Evolutionary conservation across 2,329 filamentous ascomycete genomes (phyloP).

Genomic region (Fusarium citri): DNA sequence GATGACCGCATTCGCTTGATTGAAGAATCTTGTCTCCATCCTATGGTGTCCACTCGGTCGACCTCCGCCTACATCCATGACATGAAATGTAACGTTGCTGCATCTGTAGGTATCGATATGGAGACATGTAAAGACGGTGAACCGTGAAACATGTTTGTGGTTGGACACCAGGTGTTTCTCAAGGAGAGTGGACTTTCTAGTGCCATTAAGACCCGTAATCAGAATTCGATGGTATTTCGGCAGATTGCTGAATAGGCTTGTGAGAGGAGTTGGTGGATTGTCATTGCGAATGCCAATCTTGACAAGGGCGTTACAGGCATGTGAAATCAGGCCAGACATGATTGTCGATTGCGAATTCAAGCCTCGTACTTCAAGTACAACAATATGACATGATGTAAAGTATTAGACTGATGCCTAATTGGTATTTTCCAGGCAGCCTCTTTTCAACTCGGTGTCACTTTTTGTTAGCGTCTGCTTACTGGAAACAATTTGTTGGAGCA

Average conservation of each 20-base stretch:
- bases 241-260: constrained; percentile 6
- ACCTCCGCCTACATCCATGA: not conserved
- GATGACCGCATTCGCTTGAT: not conserved
- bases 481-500: not conserved
- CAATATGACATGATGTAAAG: not conserved
- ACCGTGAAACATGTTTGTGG: not conserved
- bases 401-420: not conserved
- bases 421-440: not conserved
- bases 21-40: not conserved
- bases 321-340: not conserved
- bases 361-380: not conserved
- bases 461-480: not conserved
- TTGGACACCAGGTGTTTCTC: not conserved
- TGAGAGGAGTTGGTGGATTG: not conserved
- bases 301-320: not conserved
- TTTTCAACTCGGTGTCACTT: not conserved
- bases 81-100: constrained; percentile 1
- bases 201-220: not conserved
- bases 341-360: not conserved
- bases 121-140: not conserved
- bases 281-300: not conserved
- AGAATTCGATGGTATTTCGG: not conserved
- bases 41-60: not conserved
- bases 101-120: not conserved
- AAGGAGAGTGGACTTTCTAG: constrained; percentile 2